These are phyloP conservation scores for Penicillium sp. DNA, from an alignment of 2,329 filamentous ascomycete genomes.

Conservation along the genomic window DNA sequence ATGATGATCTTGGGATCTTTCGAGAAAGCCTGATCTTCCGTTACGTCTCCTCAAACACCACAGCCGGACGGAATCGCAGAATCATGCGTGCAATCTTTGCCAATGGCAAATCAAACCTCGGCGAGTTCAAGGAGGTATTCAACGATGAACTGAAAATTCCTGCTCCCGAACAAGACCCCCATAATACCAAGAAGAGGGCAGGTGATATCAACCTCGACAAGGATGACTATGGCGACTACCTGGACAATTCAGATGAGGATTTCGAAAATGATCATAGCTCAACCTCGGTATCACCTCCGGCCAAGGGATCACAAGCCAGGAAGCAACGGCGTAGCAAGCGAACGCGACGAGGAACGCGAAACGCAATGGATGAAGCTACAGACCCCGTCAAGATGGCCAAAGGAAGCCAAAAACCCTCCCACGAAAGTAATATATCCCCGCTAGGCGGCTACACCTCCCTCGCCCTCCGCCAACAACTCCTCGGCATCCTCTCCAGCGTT, in stretches of 20 bases:
- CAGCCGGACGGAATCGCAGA: slow-evolving; percentile 38
- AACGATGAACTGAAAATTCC: slow-evolving; percentile 43
- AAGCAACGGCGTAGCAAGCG: slow-evolving; percentile 34
- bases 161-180: slow-evolving; percentile 22
- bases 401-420: slow-evolving; percentile 2
- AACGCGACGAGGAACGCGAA: slow-evolving; percentile 29
- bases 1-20: slow-evolving; percentile 19
- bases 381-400: slow-evolving; percentile 9
- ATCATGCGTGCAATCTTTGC: slow-evolving; percentile 50
- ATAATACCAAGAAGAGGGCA: slow-evolving; percentile 39
- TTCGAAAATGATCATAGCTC: slow-evolving; percentile 19
- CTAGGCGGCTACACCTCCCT: slow-evolving; percentile 43
- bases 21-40: slow-evolving; percentile 44
- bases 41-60: slow-evolving; percentile 37
- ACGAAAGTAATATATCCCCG: slow-evolving; percentile 21
- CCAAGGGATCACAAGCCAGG: slow-evolving; percentile 6
- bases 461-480: slow-evolving; percentile 46
- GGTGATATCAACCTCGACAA: slow-evolving; percentile 46
- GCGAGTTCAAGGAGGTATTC: slow-evolving; percentile 48
- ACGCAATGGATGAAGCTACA: slow-evolving; percentile 3
- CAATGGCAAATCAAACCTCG: slow-evolving; percentile 37
- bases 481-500: slow-evolving; percentile 43
- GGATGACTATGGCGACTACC: slow-evolving; percentile 48
- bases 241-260: slow-evolving; percentile 39
- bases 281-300: slow-evolving; percentile 1